These are phyloP conservation scores for Pleurotus eryngii DNA, from an alignment of 768 basidiomycete species.

Conservation along the genomic window DNA sequence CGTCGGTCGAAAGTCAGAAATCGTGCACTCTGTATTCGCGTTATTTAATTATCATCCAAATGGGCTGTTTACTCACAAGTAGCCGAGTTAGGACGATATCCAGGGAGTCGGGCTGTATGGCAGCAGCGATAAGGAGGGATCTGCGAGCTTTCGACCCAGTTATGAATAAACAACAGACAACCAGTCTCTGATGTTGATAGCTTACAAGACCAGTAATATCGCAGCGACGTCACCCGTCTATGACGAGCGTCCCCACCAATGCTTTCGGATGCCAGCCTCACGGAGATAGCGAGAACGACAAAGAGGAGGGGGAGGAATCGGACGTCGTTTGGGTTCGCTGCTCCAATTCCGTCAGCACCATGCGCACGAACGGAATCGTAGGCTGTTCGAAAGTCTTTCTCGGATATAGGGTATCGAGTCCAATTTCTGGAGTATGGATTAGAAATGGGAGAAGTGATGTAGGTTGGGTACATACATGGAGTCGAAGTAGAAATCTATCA, in stretches of 20 bases:
- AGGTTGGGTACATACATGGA: slow-evolving; percentile 50
- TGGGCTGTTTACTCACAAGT: slow-evolving; percentile 54
- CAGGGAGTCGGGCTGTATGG: slow-evolving; percentile 88
- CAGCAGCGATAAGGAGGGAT: slow-evolving; percentile 86
- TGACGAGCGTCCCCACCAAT: slow-evolving; percentile 78
- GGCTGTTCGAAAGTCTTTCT: slow-evolving; percentile 72
- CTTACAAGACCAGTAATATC: slow-evolving; percentile 96
- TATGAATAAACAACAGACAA: slow-evolving; percentile 2
- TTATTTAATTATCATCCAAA: slow-evolving; percentile 37
- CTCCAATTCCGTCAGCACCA: slow-evolving; percentile 55
- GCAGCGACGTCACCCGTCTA: slow-evolving; percentile 74
- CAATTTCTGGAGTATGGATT: slow-evolving; percentile 60
- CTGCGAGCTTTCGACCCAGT: slow-evolving; percentile 59
- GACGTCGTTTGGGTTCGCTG: slow-evolving; percentile 70
- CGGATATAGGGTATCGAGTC: slow-evolving; percentile 90
- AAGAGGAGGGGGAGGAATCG: slow-evolving; percentile 91
- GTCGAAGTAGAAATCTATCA: slow-evolving; percentile 80
- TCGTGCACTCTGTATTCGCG: slow-evolving; percentile 41
- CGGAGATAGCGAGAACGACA: slow-evolving; percentile 86
- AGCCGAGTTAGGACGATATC: slow-evolving; percentile 93
- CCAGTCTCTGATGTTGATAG: slow-evolving; percentile 13
- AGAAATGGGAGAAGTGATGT: slow-evolving; percentile 10
- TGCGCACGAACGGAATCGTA: slow-evolving; percentile 64
- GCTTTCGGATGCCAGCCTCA: slow-evolving; percentile 79
- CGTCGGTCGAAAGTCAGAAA: slow-evolving; percentile 73